Evolutionary conservation across 305 asterid species (phyloP).

Genomic region (Salvia sclarea): DNA sequence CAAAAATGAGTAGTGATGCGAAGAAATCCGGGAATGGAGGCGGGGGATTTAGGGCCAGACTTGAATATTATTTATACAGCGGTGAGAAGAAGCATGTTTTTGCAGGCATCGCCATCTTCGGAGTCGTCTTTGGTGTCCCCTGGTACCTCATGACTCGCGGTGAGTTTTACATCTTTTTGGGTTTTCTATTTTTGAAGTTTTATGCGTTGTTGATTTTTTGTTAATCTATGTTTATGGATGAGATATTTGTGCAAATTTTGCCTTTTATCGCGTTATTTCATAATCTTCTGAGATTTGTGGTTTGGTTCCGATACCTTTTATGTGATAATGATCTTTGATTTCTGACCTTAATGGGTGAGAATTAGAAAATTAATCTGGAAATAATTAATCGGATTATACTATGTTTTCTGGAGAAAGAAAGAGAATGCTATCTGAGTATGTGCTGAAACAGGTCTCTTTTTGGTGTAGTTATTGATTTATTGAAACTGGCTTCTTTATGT

Average conservation of each 20-base stretch:
- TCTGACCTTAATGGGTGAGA: slow-evolving; percentile 12
- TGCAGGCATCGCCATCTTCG: slow-evolving; percentile 70
- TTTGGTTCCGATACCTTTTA: background rate
- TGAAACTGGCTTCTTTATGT: background rate
- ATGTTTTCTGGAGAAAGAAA: background rate
- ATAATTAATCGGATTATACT: background rate
- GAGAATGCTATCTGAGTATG: background rate
- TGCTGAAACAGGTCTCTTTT: background rate
- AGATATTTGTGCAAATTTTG: background rate
- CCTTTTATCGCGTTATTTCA: background rate
- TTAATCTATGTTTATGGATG: background rate
- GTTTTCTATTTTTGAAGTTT: background rate
- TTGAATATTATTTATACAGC: slow-evolving; percentile 64
- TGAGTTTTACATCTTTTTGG: slow-evolving; percentile 23
- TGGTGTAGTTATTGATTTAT: background rate
- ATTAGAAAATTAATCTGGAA: background rate
- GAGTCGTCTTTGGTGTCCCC: slow-evolving; percentile 67
- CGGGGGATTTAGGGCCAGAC: slow-evolving; percentile 61
- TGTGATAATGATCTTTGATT: background rate
- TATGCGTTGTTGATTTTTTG: background rate
- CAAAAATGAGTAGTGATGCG: slow-evolving; percentile 46
- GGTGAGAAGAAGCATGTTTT: slow-evolving; percentile 83
- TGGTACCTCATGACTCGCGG: slow-evolving; percentile 87
- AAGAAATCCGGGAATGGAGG: slow-evolving; percentile 40
- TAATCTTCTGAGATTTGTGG: too few relatives aligned